Percentiles rank a stretch among this genome's conserved stretches.
Evolutionary conservation across 116 monocot genomes (phyloP).

Genomic region (Phalaenopsis hybrid): DNA sequence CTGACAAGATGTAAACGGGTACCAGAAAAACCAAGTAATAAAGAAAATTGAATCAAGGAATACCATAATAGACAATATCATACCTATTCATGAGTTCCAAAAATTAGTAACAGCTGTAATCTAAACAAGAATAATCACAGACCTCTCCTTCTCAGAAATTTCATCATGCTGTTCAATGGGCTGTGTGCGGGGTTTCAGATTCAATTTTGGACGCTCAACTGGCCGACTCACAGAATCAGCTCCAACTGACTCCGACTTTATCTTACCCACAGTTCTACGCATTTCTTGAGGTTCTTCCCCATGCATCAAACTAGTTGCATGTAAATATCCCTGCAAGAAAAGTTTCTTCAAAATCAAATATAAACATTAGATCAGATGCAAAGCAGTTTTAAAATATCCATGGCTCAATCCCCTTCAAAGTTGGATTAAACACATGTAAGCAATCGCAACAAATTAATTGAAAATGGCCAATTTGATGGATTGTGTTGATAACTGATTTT

Average conservation of each 20-base stretch:
- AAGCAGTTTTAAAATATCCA: background rate
- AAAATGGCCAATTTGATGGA: background rate
- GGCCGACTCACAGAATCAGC: slow-evolving; percentile 30
- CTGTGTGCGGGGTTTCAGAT: slow-evolving; percentile 69
- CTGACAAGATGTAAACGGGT: background rate
- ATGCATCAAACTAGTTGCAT: slow-evolving; percentile 1
- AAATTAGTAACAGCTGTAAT: background rate
- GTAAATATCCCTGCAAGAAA: slow-evolving; percentile 28
- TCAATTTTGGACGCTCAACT: slow-evolving; percentile 78
- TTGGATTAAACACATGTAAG: too few species aligned
- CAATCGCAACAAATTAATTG: background rate
- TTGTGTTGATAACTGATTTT: background rate
- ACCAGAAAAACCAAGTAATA: background rate
- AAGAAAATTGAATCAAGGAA: background rate
- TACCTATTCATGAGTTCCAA: background rate
- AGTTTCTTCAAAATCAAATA: background rate
- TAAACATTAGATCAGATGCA: background rate
- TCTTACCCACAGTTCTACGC: slow-evolving; percentile 17
- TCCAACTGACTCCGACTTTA: slow-evolving; percentile 30
- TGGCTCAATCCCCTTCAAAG: too few species aligned
- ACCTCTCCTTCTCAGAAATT: slow-evolving; percentile 64
- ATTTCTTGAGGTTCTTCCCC: slow-evolving; percentile 31
- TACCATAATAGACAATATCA: background rate
- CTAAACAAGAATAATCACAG: background rate
- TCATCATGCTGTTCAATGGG: slow-evolving; percentile 38